Percentiles rank a stretch among this genome's conserved stretches.
Conservation (phyloP, 345 rosid genomes). For the Noccaea caerulescens region DNA sequence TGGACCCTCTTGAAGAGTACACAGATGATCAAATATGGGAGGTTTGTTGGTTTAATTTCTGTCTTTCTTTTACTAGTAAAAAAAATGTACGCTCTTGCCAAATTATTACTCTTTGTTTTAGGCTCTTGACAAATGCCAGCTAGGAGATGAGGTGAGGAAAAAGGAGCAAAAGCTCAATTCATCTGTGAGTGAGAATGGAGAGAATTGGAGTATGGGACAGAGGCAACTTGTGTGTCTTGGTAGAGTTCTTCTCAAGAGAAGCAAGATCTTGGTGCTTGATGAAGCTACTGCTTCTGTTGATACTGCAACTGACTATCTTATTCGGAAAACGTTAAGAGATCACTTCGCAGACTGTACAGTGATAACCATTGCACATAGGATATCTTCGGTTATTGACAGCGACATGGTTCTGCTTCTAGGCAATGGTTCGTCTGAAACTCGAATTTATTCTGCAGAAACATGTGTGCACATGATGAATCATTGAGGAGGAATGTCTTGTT, state of each 20-base stretch:
- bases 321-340: conserved; percentile 71
- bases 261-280: conserved; percentile 79
- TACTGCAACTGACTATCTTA: conserved; percentile 79
- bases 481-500: conserved; percentile 8
- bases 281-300: conserved; percentile 95
- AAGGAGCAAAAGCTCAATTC: conserved; percentile 78
- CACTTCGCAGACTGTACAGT: conserved; percentile 73
- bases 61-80: not conserved
- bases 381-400: conserved; percentile 82
- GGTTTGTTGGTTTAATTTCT: conserved; percentile 49
- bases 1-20: conserved; percentile 90
- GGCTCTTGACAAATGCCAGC: conserved; percentile 94
- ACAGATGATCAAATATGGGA: conserved; percentile 86
- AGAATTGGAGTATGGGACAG: conserved; percentile 97
- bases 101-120: conserved; percentile 36
- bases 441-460: not conserved
- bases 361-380: conserved; percentile 82
- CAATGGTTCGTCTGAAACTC: conserved; percentile 54
- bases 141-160: conserved; percentile 85
- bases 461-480: conserved; percentile 10
- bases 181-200: conserved; percentile 81
- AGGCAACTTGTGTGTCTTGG: conserved; percentile 86
- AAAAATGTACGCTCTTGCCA: conserved; percentile 1
- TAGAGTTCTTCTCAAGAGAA: conserved; percentile 76
- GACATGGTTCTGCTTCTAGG: conserved; percentile 80